phyloP scores from a whole-genome alignment of 495 filamentous ascomycete species.

The Chaetomium fimeti region DNA sequence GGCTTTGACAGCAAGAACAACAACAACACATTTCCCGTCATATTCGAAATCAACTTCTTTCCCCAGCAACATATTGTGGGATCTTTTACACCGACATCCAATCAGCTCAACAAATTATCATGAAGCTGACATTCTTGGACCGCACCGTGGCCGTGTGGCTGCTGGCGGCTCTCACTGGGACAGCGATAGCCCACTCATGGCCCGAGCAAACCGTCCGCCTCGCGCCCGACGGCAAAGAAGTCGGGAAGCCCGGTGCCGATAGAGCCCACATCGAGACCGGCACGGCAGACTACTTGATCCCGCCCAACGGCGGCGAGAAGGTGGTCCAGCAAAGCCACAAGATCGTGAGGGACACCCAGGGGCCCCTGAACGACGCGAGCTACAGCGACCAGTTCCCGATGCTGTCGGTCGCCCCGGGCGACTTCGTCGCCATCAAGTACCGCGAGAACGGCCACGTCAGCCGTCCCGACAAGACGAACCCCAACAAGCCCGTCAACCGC shows the following conservation, averaged over 20 bases:
- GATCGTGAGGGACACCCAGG: slow-evolving; percentile 42
- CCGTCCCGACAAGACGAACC: slow-evolving; percentile 50
- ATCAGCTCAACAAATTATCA: slow-evolving; percentile 3
- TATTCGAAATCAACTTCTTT: not conserved
- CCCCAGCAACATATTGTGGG: too few relatives aligned
- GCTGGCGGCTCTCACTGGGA: slow-evolving; percentile 38
- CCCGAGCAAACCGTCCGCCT: slow-evolving; percentile 70
- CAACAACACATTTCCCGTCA: not conserved
- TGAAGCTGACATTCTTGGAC: not conserved
- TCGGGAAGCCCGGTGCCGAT: slow-evolving; percentile 64
- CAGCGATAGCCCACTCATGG: slow-evolving; percentile 68
- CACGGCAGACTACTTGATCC: slow-evolving; percentile 51
- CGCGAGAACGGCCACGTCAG: slow-evolving; percentile 89
- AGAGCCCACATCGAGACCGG: slow-evolving; percentile 56
- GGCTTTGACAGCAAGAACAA: not conserved
- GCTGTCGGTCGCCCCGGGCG: slow-evolving; percentile 65
- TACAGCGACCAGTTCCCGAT: slow-evolving; percentile 56
- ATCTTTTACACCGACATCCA: not conserved
- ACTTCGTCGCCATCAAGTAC: slow-evolving; percentile 69
- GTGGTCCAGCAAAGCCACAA: slow-evolving; percentile 38
- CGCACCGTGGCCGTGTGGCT: slow-evolving; percentile 28
- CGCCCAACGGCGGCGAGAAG: slow-evolving; percentile 42
- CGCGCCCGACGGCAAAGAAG: slow-evolving; percentile 69
- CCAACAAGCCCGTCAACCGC: slow-evolving; percentile 62
- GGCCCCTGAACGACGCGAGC: slow-evolving; percentile 46